Evolutionary conservation across 192 early-diverging fungal genomes (phyloP).

Genomic region (Coemansia nantahalensis): DNA sequence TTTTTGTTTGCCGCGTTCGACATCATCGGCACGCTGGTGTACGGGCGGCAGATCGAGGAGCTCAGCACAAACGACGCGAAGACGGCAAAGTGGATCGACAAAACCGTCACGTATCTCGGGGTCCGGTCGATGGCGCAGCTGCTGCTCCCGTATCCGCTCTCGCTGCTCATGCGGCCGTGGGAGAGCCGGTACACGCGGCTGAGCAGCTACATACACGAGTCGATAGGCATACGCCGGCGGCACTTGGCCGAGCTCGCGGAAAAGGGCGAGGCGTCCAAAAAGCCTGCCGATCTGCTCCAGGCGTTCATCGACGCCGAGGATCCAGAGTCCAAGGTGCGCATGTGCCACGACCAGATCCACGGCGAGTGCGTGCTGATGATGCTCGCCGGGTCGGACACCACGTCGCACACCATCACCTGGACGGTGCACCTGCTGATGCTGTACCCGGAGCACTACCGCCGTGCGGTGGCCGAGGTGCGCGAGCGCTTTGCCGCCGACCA

Average conservation of each 20-base stretch:
- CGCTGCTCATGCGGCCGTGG: slow-evolving; percentile 24
- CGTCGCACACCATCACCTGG: slow-evolving; percentile 42
- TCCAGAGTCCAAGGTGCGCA: slow-evolving; percentile 39
- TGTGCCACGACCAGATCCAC: slow-evolving; percentile 41
- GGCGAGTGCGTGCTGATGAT: slow-evolving; percentile 47
- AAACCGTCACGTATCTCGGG: slow-evolving; percentile 33
- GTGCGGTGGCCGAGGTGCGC: slow-evolving; percentile 28
- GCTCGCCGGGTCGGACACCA: slow-evolving; percentile 35
- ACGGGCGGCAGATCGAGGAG: slow-evolving; percentile 31
- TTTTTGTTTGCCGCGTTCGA: slow-evolving; percentile 43
- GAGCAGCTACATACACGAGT: slow-evolving; percentile 31
- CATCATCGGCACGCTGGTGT: slow-evolving; percentile 43
- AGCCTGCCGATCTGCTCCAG: slow-evolving; percentile 40
- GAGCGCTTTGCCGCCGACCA: slow-evolving; percentile 9
- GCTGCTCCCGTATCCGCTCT: slow-evolving; percentile 20
- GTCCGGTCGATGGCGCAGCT: slow-evolving; percentile 38
- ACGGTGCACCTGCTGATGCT: slow-evolving; percentile 30
- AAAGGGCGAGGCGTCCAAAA: neutral
- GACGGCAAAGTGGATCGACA: slow-evolving; percentile 37
- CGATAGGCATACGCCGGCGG: slow-evolving; percentile 19
- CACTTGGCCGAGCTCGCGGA: slow-evolving; percentile 4
- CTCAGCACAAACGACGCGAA: slow-evolving; percentile 18
- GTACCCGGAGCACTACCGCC: slow-evolving; percentile 17
- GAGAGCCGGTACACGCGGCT: slow-evolving; percentile 27
- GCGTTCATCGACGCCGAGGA: slow-evolving; percentile 52